Evolutionary conservation across 2,329 filamentous ascomycete genomes (phyloP).

Genomic region (Cordyceps tenuipes): DNA sequence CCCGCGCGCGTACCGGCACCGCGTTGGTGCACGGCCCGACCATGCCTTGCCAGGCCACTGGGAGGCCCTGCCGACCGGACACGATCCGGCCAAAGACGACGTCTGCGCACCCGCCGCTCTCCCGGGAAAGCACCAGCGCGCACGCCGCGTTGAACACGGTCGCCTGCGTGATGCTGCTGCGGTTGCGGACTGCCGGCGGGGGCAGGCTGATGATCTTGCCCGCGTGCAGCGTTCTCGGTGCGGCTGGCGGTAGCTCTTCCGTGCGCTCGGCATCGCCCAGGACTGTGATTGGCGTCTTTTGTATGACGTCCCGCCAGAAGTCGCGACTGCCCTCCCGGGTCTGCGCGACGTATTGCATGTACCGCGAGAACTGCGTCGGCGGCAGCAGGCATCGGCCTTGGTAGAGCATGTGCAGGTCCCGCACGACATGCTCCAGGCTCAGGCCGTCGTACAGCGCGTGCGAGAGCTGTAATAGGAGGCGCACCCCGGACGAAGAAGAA

Average conservation of each 20-base stretch:
- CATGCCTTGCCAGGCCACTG: conserved; percentile 13
- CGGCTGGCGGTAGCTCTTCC: neutral
- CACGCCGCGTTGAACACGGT: conserved; percentile 14
- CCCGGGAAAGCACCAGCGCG: conserved; percentile 4
- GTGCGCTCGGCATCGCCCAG: neutral
- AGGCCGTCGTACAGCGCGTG: neutral
- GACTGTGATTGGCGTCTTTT: neutral
- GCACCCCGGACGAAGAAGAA: neutral
- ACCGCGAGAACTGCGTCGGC: neutral
- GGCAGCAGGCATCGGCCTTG: neutral
- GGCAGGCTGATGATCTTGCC: neutral
- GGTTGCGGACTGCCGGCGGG: conserved; percentile 1
- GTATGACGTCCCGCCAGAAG: neutral
- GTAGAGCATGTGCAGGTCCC: neutral
- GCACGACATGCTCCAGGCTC: neutral
- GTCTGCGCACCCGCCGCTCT: neutral
- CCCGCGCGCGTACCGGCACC: neutral
- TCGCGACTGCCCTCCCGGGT: neutral
- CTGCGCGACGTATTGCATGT: neutral
- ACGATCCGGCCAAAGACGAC: conserved; percentile 17
- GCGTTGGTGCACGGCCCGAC: conserved; percentile 13
- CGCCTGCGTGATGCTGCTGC: conserved; percentile 11
- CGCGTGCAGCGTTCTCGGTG: neutral
- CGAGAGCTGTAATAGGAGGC: neutral
- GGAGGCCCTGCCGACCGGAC: conserved; percentile 14